Base-by-base conservation (phyloP, 2,329 filamentous ascomycete species). In the Colletotrichum sp. region DNA sequence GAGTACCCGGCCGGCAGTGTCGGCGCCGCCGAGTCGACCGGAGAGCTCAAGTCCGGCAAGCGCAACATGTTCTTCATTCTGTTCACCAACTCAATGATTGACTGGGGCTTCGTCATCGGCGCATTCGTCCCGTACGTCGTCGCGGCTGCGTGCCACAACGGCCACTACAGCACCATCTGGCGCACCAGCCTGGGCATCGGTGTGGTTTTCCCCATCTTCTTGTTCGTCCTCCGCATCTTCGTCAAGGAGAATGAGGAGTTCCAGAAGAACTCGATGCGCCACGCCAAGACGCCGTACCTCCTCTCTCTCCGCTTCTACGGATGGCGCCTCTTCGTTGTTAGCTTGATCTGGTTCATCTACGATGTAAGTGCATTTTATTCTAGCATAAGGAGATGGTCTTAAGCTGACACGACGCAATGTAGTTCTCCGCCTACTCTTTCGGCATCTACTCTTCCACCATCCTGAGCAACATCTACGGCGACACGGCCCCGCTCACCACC, bases 41-140 rank as follows among this genome's bases (percentile, higher is more conserved):
- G 94, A 27, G 95, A 97, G 81, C 87, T 98, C 73, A 95, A 95
- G 82, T 83, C 85, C 18, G 96, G 96, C 13, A 93, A 93, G 18
- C 89, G 96, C n/a, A 96, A 98, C 81, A 89, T 93, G 51, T 98
- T 95, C 95, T 98, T 96, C 80, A 94, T 96, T 78, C 87, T 98
- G 76, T 97, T 97, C 82, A 98, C 94, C 61, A 97, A 97, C 83
- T 91, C 93, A 29, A 94, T 95, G 87, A 97, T 98, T 74, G 94
- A 97, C 80, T 90, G 84, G 79, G 95, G 94, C 1, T 98, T 97
- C 76, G 93, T 97, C 3, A 87, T 96, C 69, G 92, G 94, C 11
- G 92, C 66, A 57, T 76, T 31, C 34, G 62, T 74, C 51, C 54
- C 66, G 81, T 83, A 89, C 38, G 85, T 90, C 43, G 87, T 90